Conservation (phyloP, 176 grass and related monocot species). For the Oryza australiensis region DNA sequence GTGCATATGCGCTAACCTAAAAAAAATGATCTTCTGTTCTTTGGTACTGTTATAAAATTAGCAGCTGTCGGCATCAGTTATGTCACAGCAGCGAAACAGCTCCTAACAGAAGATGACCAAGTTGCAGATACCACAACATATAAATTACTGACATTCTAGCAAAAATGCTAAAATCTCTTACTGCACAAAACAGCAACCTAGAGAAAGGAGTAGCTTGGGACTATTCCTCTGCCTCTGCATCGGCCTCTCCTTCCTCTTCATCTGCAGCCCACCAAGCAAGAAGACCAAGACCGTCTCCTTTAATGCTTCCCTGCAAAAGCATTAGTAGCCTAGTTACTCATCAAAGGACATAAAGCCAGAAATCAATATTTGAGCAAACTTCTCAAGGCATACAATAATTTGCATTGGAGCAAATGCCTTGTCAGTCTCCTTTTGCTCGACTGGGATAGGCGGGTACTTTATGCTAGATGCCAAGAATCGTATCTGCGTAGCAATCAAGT, state of each 20-base stretch:
- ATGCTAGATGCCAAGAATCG: constrained; percentile 71
- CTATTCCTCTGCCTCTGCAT: constrained; percentile 23
- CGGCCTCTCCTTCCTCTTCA: constrained; percentile 33
- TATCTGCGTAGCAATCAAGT: constrained; percentile 57
- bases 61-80: background rate
- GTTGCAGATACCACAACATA: background rate
- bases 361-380: background rate
- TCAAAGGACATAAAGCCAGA: background rate
- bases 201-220: constrained; percentile 26
- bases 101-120: background rate
- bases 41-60: background rate
- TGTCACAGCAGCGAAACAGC: background rate
- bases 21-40: background rate
- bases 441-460: constrained; percentile 79
- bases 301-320: constrained; percentile 69
- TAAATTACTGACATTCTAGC: constrained; percentile 4
- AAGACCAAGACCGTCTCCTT: constrained; percentile 88
- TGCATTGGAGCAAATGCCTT: constrained; percentile 87
- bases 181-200: background rate
- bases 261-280: constrained; percentile 72
- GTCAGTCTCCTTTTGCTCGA: constrained; percentile 76
- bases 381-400: constrained; percentile 53
- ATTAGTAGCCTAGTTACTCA: constrained; percentile 7
- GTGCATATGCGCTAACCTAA: background rate
- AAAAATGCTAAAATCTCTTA: constrained; percentile 9